Evolutionary conservation across 495 filamentous ascomycete species (phyloP), one percentile per base, ranked within the genome.

Genomic region (Penicillium ochrochloron): DNA sequence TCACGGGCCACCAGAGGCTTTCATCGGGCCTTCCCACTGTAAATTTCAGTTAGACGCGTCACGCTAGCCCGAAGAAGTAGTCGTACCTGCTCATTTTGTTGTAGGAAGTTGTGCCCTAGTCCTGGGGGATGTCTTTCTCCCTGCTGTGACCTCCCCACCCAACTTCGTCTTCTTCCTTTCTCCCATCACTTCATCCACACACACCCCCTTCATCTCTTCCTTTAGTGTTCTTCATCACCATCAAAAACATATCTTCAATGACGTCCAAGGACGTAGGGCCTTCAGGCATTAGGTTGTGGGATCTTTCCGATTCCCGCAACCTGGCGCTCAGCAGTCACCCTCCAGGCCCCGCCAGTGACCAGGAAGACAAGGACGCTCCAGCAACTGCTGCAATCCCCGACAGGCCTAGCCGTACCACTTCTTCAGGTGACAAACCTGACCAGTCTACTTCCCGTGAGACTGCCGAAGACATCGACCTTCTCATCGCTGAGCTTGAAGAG

Each of bases 401-500:
- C 41, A 0, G 8, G n/a, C 9, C 19, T n/a, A 12, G 11, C 10
- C 5, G 21, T 57, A 17, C 10, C 6, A 17, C 1, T 25, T 3
- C 14, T 21, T 5, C 2, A 5, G 33, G 12, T 21, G 11, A 23
- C n/a, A 5, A 15, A 3, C 29, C 25, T 9, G 11, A 21, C n/a
- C n/a, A 56, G 2, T 11, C 12, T 17, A 15, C 48, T 15, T 15
- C 9, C 4, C 50, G 50, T 7, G 62, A 67, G 15, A 59, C 57
- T 27, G 86, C 89, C 65, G 87, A 89, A 77, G 87, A 92, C 69
- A 90, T 97, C 61, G 90, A 94, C 71, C 83, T 84, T 60, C 83
- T 97, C 66, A 94, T 97, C 62, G 87, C 91, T 64, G 92, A 93
- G 65, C 87, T 97, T 59, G 88, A 93, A 74, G 90, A 87, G 15